These are phyloP conservation scores for Pichia sporocuriosa DNA, from an alignment of 805 yeast genomes.

Conservation along the genomic window DNA sequence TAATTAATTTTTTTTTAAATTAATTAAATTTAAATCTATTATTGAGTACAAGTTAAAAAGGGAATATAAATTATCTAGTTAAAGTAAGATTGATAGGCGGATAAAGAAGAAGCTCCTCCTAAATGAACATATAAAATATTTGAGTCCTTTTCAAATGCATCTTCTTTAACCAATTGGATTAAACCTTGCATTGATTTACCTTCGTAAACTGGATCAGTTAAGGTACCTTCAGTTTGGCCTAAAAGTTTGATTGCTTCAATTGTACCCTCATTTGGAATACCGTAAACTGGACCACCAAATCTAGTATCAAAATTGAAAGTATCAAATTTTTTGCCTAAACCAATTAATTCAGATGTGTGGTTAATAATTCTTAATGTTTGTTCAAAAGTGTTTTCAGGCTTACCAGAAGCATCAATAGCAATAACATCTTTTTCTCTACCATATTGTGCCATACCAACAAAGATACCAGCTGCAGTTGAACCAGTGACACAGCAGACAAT, in stretches of 20 bases:
- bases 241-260: conserved; percentile 32
- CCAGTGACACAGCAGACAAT: conserved; percentile 33
- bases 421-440: conserved; percentile 30
- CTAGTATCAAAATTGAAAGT: conserved; percentile 27
- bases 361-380: conserved; percentile 31
- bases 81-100: conserved; percentile 26
- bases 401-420: conserved; percentile 32
- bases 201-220: conserved; percentile 33
- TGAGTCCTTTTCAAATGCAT: conserved; percentile 24
- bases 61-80: conserved; percentile 1
- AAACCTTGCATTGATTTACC: conserved; percentile 33
- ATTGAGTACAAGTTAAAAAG: neutral
- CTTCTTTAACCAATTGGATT: conserved; percentile 23
- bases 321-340: conserved; percentile 23
- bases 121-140: conserved; percentile 28
- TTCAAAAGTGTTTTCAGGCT: conserved; percentile 30
- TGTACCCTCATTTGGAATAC: conserved; percentile 32
- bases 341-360: conserved; percentile 28
- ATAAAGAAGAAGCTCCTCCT: conserved; percentile 31
- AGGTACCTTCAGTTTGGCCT: conserved; percentile 31
- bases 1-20: neutral
- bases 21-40: too few species aligned
- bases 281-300: conserved; percentile 31
- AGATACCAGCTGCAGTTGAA: conserved; percentile 31
- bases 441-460: conserved; percentile 30